Evolutionary conservation across 257 asterid genomes (phyloP).

Genomic region (Salvia miltiorrhiza): DNA sequence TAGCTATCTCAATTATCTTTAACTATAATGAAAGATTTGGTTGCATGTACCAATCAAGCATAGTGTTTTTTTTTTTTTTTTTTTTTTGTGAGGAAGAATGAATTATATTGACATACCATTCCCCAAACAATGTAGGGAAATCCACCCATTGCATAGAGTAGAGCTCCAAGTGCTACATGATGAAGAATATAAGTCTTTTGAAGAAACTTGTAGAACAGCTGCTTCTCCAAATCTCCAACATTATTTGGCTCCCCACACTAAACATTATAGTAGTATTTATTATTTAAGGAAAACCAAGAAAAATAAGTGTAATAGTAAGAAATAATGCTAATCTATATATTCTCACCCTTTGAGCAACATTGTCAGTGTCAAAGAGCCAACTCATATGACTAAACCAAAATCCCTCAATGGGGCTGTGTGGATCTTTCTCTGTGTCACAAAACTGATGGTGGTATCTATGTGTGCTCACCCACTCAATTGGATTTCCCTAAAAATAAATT

Average conservation of each 20-base stretch:
- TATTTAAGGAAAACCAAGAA: neutral
- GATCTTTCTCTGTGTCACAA: slow-evolving; percentile 72
- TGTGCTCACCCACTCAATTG: slow-evolving; percentile 88
- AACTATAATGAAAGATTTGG: too few species aligned
- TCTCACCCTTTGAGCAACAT: slow-evolving; percentile 51
- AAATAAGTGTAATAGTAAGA: neutral
- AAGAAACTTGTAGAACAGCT: slow-evolving; percentile 55
- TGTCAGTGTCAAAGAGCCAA: slow-evolving; percentile 64
- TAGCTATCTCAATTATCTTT: too few species aligned
- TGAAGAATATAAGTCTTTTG: slow-evolving; percentile 46
- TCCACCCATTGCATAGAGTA: slow-evolving; percentile 69
- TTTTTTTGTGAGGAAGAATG: too few species aligned
- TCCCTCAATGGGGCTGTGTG: slow-evolving; percentile 84
- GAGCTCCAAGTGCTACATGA: slow-evolving; percentile 57
- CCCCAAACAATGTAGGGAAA: slow-evolving; percentile 83
- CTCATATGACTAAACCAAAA: slow-evolving; percentile 85
- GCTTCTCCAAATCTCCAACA: slow-evolving; percentile 77
- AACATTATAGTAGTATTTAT: neutral
- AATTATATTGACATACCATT: slow-evolving; percentile 54
- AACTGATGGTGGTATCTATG: slow-evolving; percentile 85
- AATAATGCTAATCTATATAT: too few species aligned
- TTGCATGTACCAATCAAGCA: too few species aligned
- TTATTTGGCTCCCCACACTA: slow-evolving; percentile 65
- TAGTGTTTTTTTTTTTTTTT: too few species aligned
- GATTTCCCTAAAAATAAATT: slow-evolving; percentile 58